Conservation (phyloP, 2,329 filamentous ascomycete species). For the Peltaster fructicola region DNA sequence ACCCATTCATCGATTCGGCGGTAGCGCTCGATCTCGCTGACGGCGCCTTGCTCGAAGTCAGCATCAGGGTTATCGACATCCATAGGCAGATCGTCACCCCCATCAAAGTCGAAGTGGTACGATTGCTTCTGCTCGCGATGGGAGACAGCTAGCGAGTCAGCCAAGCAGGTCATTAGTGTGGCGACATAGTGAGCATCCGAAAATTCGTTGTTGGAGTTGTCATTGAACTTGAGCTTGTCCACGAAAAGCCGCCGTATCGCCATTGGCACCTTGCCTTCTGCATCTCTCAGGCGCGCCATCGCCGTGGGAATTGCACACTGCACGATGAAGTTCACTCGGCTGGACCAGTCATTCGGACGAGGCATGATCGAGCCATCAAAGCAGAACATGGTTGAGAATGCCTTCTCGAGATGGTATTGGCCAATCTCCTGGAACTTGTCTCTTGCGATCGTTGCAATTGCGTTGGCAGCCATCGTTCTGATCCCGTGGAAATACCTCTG, state of each 20-base stretch:
- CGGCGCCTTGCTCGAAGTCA: constrained; percentile 36
- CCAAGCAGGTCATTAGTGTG: constrained; percentile 50
- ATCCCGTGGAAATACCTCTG: constrained; percentile 87
- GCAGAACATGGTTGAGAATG: constrained; percentile 80
- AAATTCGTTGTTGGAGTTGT: constrained; percentile 74
- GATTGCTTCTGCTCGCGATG: constrained; percentile 12
- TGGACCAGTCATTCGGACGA: constrained; percentile 75
- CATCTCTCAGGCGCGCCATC: constrained; percentile 60
- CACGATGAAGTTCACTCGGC: constrained; percentile 69
- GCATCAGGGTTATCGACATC: constrained; percentile 33
- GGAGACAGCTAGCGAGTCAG: constrained; percentile 33
- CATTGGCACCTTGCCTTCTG: constrained; percentile 57
- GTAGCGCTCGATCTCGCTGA: constrained; percentile 45
- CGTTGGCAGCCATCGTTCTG: constrained; percentile 64
- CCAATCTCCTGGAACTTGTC: constrained; percentile 55
- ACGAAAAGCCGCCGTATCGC: constrained; percentile 69
- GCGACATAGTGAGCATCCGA: constrained; percentile 85
- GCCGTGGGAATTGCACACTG: constrained; percentile 70
- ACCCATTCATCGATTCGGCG: constrained; percentile 50
- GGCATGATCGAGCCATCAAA: constrained; percentile 57
- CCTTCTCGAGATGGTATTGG: constrained; percentile 64
- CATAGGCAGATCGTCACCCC: constrained; percentile 30
- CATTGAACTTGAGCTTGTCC: constrained; percentile 81
- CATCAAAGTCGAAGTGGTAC: constrained; percentile 22
- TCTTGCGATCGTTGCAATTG: constrained; percentile 50